Evolutionary conservation across 805 yeast genomes (phyloP).

Genomic region (Soucietia sequanensis): DNA sequence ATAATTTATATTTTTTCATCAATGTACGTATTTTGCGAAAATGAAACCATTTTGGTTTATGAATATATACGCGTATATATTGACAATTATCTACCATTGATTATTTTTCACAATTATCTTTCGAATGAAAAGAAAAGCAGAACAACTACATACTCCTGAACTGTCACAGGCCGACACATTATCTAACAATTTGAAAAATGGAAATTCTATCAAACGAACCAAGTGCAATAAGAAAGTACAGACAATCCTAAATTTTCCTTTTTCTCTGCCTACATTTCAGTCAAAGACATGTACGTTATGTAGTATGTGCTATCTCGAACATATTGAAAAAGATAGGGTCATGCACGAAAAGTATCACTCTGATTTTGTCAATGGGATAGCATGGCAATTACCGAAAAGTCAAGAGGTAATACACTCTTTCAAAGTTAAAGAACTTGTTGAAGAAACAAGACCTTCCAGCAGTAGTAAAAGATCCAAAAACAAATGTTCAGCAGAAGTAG

Average conservation of each 20-base stretch:
- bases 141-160: too few relatives aligned
- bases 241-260: slow-evolving; percentile 13
- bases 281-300: slow-evolving; percentile 45
- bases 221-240: slow-evolving; percentile 15
- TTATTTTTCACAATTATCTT: too few relatives aligned
- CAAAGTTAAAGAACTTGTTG: not conserved
- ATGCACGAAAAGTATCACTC: slow-evolving; percentile 54
- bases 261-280: slow-evolving; percentile 4
- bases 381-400: slow-evolving; percentile 35
- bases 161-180: too few relatives aligned
- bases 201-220: not conserved
- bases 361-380: slow-evolving; percentile 46
- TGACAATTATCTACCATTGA: too few relatives aligned
- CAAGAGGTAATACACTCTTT: not conserved
- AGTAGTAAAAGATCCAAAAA: not conserved
- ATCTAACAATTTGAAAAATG: too few relatives aligned
- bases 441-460: not conserved
- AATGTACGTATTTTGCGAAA: too few relatives aligned
- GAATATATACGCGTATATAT: too few relatives aligned
- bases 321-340: slow-evolving; percentile 40
- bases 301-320: slow-evolving; percentile 51
- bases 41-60: too few relatives aligned
- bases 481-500: not conserved
- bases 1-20: too few relatives aligned
- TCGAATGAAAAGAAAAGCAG: not conserved